phyloP scores from a whole-genome alignment of 441 rosid species.

The Populus trichocarpa region DNA sequence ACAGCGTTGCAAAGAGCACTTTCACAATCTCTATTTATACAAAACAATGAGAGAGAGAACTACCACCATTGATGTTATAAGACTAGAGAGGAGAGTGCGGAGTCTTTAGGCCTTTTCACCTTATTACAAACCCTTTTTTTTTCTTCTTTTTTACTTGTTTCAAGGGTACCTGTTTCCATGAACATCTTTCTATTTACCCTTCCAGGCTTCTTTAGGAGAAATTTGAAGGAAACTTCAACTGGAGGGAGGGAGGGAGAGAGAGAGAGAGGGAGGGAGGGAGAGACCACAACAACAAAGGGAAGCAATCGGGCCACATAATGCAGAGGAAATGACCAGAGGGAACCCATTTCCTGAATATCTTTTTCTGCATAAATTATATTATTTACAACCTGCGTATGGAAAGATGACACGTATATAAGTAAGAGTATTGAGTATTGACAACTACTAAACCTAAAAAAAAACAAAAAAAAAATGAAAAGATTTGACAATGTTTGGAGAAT shows the following conservation, averaged over 20 bases:
- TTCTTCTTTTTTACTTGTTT: conserved; percentile 29
- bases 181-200: conserved; percentile 21
- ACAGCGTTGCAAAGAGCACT: conserved; percentile 13
- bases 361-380: conserved; percentile 6
- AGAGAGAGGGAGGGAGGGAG: background rate
- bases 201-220: conserved; percentile 12
- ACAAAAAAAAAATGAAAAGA: background rate
- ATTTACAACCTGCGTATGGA: conserved; percentile 41
- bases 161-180: conserved; percentile 28
- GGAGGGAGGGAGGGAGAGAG: background rate
- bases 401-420: background rate
- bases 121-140: conserved; percentile 19
- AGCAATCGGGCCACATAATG: conserved; percentile 14
- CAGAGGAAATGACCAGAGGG: conserved; percentile 13
- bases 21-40: conserved; percentile 22
- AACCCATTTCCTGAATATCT: background rate
- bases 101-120: conserved; percentile 22
- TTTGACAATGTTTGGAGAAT: background rate
- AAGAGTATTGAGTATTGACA: background rate
- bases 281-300: conserved; percentile 21
- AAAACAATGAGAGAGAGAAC: conserved; percentile 19
- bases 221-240: conserved; percentile 10
- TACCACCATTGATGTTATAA: background rate
- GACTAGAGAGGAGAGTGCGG: conserved; percentile 14
- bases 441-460: background rate